Percentiles rank a stretch among this genome's conserved stretches.
These are phyloP conservation scores for Lathyrus oleraceus DNA, from an alignment of 306 rosid species.

Conservation along the genomic window DNA sequence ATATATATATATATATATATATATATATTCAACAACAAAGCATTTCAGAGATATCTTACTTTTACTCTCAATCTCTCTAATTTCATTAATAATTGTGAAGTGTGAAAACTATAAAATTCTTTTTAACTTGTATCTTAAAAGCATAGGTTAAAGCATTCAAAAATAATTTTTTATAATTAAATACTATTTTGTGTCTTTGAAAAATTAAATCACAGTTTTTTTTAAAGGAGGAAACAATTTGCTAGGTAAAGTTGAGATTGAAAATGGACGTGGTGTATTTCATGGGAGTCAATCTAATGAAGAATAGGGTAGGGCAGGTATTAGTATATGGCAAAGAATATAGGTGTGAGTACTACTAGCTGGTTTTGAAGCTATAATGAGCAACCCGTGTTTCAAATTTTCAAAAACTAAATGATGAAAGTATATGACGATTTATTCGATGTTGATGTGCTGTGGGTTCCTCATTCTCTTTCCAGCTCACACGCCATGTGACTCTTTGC, in stretches of 20 bases:
- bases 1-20: too few relatives aligned
- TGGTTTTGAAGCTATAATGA: neutral
- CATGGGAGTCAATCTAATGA: constrained; percentile 26
- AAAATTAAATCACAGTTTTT: too few relatives aligned
- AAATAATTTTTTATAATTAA: too few relatives aligned
- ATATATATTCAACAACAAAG: too few relatives aligned
- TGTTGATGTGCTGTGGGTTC: constrained; percentile 56
- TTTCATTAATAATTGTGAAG: too few relatives aligned
- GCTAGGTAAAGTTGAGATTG: neutral
- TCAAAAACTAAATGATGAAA: constrained; percentile 70
- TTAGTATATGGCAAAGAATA: constrained; percentile 7
- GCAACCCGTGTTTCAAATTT: constrained; percentile 52
- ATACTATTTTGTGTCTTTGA: too few relatives aligned
- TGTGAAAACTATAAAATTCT: too few relatives aligned
- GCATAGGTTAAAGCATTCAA: too few relatives aligned
- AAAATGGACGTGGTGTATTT: constrained; percentile 17
- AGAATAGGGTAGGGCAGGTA: neutral
- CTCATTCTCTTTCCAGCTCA: constrained; percentile 52
- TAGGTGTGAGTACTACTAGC: neutral
- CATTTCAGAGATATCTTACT: too few relatives aligned
- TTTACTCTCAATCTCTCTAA: too few relatives aligned
- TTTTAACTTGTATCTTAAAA: too few relatives aligned
- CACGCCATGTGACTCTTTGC: constrained; percentile 46
- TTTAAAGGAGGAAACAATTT: too few relatives aligned
- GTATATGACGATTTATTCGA: constrained; percentile 46